Percentiles rank a stretch among this genome's conserved stretches.
Evolutionary conservation across 2,329 filamentous ascomycete species (phyloP).

Genomic region (Aureobasidium zeae): DNA sequence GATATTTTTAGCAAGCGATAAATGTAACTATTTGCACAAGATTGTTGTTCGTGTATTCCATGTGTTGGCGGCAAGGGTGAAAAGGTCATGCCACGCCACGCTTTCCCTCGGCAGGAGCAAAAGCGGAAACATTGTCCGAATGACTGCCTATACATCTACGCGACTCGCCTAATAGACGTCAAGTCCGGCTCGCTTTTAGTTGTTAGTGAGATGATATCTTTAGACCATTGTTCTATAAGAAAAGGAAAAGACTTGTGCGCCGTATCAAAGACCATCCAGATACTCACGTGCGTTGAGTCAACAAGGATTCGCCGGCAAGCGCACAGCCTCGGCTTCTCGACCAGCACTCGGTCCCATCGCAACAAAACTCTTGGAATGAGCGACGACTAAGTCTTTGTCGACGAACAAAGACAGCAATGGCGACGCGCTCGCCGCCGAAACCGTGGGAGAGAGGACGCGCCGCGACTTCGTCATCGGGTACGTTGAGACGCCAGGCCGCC

Average conservation of each 20-base stretch:
- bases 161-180: too few species aligned
- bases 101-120: conserved; percentile 8
- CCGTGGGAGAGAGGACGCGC: conserved; percentile 84
- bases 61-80: not conserved
- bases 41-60: not conserved
- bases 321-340: conserved; percentile 7
- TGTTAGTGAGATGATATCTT: too few species aligned
- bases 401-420: conserved; percentile 10
- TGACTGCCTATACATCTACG: too few species aligned
- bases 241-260: too few species aligned
- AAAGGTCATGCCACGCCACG: too few species aligned
- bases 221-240: too few species aligned
- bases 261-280: too few species aligned
- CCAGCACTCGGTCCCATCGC: conserved; percentile 7
- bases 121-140: conserved; percentile 5
- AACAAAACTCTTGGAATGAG: conserved; percentile 9
- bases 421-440: conserved; percentile 68
- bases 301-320: not conserved
- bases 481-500: not conserved
- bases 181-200: too few species aligned
- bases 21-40: conserved; percentile 2
- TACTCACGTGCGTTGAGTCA: conserved; percentile 2
- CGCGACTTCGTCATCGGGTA: conserved; percentile 30
- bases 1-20: conserved; percentile 9
- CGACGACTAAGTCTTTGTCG: not conserved